phyloP scores from a whole-genome alignment of 805 yeast species.

The Hemisphaericaspora nanyangensis region DNA sequence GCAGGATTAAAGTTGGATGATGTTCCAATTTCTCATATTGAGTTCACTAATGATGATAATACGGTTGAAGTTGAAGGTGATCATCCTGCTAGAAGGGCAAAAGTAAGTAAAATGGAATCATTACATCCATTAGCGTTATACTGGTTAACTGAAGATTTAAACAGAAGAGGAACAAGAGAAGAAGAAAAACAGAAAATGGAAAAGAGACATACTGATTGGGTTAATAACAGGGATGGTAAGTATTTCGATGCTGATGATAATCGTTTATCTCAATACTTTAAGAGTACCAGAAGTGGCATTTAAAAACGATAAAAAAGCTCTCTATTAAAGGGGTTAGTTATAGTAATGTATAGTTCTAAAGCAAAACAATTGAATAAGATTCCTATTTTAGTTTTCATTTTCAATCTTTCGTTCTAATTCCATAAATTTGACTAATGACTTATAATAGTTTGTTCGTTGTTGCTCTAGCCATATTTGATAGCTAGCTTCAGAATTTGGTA shows the following conservation, averaged over 20 bases:
- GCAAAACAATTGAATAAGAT: no score
- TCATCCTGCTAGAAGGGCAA: conserved; percentile 22
- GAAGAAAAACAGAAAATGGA: conserved; percentile 37
- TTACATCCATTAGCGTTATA: conserved; percentile 70
- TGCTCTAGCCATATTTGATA: conserved; percentile 31
- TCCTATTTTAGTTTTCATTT: no score
- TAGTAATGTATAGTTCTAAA: no score
- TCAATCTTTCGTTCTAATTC: conserved; percentile 30
- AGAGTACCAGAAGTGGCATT: conserved; percentile 40
- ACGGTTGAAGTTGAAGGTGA: conserved; percentile 13
- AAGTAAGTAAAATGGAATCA: conserved; percentile 44
- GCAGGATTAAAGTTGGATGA: conserved; percentile 53
- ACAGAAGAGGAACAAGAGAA: conserved; percentile 51
- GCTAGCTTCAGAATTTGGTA: conserved; percentile 12
- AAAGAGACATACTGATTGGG: conserved; percentile 55
- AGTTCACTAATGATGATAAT: conserved; percentile 14
- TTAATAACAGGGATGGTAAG: conserved; percentile 35
- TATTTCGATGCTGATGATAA: conserved; percentile 43
- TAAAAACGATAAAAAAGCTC: no score
- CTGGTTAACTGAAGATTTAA: conserved; percentile 59
- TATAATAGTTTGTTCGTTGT: conserved; percentile 17
- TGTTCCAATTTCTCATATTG: conserved; percentile 24
- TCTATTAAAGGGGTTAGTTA: no score
- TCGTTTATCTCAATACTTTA: conserved; percentile 47
- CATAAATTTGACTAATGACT: conserved; percentile 25